Evolutionary conservation across 208 protist genomes (phyloP).

Genomic region (Balamuthia mandrillaris): DNA sequence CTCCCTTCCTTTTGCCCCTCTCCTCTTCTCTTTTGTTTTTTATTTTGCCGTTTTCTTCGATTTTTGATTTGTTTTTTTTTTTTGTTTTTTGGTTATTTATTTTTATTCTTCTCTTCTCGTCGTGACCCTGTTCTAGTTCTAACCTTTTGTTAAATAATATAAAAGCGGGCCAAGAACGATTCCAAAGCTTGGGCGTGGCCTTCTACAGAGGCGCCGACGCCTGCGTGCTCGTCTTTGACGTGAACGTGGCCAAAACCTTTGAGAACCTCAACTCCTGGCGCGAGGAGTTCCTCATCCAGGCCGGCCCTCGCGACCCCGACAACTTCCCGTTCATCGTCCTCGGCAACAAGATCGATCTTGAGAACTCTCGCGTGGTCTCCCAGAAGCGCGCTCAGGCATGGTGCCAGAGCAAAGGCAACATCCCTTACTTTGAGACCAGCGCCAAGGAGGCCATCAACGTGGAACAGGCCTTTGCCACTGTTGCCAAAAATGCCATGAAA

Average conservation of each 20-base stretch:
- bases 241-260: slow-evolving; percentile 77
- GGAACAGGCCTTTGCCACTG: slow-evolving; percentile 92
- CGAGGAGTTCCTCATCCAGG: slow-evolving; percentile 96
- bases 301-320: slow-evolving; percentile 77
- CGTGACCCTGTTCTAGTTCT: too few species aligned
- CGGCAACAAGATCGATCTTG: slow-evolving; percentile 98
- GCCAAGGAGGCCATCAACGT: slow-evolving; percentile 97
- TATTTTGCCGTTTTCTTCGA: neutral
- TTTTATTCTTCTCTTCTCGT: neutral
- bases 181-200: slow-evolving; percentile 95
- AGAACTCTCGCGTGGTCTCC: slow-evolving; percentile 79
- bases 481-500: slow-evolving; percentile 68
- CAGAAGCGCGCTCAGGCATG: slow-evolving; percentile 88
- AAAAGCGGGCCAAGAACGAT: slow-evolving; percentile 97
- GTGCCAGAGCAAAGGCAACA: slow-evolving; percentile 88
- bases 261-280: slow-evolving; percentile 88
- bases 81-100: neutral
- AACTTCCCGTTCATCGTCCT: slow-evolving; percentile 96
- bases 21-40: neutral
- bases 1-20: neutral
- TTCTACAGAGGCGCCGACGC: slow-evolving; percentile 98
- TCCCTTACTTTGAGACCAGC: slow-evolving; percentile 96
- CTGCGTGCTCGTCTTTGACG: slow-evolving; percentile 84
- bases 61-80: slow-evolving; percentile 31
- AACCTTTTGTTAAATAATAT: neutral